Evolutionary conservation across 768 basidiomycete species (phyloP), one percentile per base, ranked within the genome.

Genomic region (Suillus plorans): DNA sequence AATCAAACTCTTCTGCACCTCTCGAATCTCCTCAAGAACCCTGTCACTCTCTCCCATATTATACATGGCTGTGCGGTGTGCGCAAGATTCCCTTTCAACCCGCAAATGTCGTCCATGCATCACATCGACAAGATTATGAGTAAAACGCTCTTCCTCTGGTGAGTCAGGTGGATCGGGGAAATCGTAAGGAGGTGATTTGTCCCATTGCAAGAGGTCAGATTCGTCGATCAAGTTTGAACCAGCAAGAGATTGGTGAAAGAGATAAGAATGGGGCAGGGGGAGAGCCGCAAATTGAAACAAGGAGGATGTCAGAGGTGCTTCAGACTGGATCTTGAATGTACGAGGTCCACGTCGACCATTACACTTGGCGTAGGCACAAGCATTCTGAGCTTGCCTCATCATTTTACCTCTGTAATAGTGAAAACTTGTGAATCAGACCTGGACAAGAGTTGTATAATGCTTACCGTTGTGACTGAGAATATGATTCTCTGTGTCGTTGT

Each of bases 121-220:
- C 18, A 45, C 42, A 45, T 61, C 60, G 0, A 61, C 22, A 10
- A 61, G 20, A 13, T 61, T 61, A 1, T 6, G 1, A 3, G 41
- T 61, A 12, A 61, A 49, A 14, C 25, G 44, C 5, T 34, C 60
- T 49, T 61, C 60, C 25, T 36, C 37, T 31, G 31, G 22, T 6
- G 20, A 44, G 47, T 61, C 42, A 18, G 25, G n/a, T 5, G 44
- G 60, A 25, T 25, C 18, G 0, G 44, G 60, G 13, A 31, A 13
- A 8, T 45, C 20, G 25, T 61, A 61, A 44, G 60, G 44, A 25
- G 60, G 60, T 0, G 5, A 1, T 31, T 20, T 13, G 34, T 61
- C 60, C 60, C 60, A 61, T 28, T 61, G 60, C 39, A 4, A 20
- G 5, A 61, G 60, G 22, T 61, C 31, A 1, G 42, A 61, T 61